Evolutionary conservation across 805 yeast genomes (phyloP).

Genomic region (Wickerhamiella lipophila): DNA sequence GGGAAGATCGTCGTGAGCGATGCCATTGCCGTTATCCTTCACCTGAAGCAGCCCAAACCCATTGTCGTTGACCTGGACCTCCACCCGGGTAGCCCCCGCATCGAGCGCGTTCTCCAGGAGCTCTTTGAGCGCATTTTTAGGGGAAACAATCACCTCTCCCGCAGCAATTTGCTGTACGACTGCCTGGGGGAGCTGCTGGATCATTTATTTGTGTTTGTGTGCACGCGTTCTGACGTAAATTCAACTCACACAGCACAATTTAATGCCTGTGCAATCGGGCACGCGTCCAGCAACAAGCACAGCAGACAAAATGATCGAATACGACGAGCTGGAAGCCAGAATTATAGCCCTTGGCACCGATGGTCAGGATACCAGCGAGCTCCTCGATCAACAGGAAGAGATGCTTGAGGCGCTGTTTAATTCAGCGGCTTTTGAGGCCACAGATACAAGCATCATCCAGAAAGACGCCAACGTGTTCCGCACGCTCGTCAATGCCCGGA

Average conservation of each 20-base stretch:
- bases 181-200: constrained; percentile 38
- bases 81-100: constrained; percentile 63
- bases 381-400: no score
- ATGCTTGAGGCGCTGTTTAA: no score
- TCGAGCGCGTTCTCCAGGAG: constrained; percentile 85
- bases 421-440: background rate
- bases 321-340: background rate
- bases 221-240: background rate
- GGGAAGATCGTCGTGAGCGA: constrained; percentile 51
- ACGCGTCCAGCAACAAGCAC: no score
- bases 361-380: background rate
- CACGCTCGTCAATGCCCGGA: background rate
- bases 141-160: constrained; percentile 89
- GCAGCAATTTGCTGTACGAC: constrained; percentile 93
- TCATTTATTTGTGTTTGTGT: background rate
- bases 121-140: constrained; percentile 89
- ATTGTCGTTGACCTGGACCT: constrained; percentile 78
- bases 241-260: no score
- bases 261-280: no score
- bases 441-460: background rate
- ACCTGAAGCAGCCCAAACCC: constrained; percentile 79
- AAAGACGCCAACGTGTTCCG: background rate
- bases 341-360: background rate
- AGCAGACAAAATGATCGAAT: no score
- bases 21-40: constrained; percentile 82